Percentiles rank a stretch among this genome's conserved stretches.
These are phyloP conservation scores for Chlamydomonas incerta DNA, from an alignment of 139 green algal species.

Conservation along the genomic window DNA sequence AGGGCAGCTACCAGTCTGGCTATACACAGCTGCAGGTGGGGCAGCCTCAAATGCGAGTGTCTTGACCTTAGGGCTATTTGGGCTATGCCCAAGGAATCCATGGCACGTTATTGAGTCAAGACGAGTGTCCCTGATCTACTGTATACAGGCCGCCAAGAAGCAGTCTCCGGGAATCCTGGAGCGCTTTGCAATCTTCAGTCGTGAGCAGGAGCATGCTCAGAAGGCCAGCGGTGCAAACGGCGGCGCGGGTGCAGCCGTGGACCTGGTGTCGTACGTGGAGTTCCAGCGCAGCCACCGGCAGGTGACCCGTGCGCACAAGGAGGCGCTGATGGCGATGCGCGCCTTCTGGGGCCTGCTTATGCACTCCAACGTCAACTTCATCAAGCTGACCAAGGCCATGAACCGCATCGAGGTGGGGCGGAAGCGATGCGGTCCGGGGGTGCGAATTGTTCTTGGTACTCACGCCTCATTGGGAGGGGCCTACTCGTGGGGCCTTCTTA, in stretches of 20 bases:
- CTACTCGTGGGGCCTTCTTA: not conserved
- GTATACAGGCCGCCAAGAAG: constrained; percentile 40
- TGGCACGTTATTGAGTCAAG: too few species aligned
- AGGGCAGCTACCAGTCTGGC: constrained; percentile 20
- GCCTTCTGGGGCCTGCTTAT: constrained; percentile 55
- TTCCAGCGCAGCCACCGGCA: constrained; percentile 63
- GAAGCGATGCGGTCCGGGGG: too few species aligned
- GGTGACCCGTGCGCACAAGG: constrained; percentile 36
- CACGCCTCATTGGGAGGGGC: too few species aligned
- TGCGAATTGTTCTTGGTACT: too few species aligned
- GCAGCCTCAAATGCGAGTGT: too few species aligned
- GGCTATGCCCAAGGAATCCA: too few species aligned
- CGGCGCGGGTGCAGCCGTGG: constrained; percentile 3
- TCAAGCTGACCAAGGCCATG: constrained; percentile 29
- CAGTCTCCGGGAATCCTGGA: constrained; percentile 39
- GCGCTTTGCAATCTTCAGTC: constrained; percentile 59
- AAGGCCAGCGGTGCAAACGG: constrained; percentile 1
- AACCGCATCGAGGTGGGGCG: constrained; percentile 32
- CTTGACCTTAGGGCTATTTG: too few species aligned
- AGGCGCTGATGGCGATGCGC: constrained; percentile 44
- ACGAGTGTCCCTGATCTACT: not conserved
- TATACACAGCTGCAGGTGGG: constrained; percentile 22
- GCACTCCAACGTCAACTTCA: constrained; percentile 45
- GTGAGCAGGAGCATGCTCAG: constrained; percentile 58
- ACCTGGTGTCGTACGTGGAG: constrained; percentile 69